phyloP scores from a whole-genome alignment of 106 monocot species.

The Ottelia alismoides region DNA sequence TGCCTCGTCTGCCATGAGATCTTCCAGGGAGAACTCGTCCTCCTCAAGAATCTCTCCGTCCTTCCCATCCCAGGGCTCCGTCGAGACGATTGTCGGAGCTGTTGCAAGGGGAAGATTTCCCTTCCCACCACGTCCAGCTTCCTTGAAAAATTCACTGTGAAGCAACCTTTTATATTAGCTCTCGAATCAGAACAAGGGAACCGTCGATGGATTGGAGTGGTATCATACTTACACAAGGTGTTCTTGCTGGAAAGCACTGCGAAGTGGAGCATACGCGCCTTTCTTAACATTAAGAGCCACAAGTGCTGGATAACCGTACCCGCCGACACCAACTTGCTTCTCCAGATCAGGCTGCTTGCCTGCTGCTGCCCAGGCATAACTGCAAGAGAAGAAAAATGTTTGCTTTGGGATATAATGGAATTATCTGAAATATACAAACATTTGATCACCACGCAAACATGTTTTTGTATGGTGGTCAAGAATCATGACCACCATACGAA shows the following conservation, averaged over 20 bases:
- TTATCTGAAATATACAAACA: not conserved
- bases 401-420: not conserved
- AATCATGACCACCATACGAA: too few relatives aligned
- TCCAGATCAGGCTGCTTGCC: slow-evolving; percentile 90
- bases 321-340: slow-evolving; percentile 95
- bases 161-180: too few relatives aligned
- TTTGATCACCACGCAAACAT: too few relatives aligned
- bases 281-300: slow-evolving; percentile 93
- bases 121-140: slow-evolving; percentile 92
- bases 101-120: slow-evolving; percentile 69
- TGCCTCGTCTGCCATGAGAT: slow-evolving; percentile 68
- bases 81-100: slow-evolving; percentile 34
- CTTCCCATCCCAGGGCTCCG: slow-evolving; percentile 91
- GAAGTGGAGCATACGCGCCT: slow-evolving; percentile 79
- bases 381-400: slow-evolving; percentile 24
- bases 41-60: slow-evolving; percentile 84
- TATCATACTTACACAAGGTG: slow-evolving; percentile 71
- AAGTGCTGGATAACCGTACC: slow-evolving; percentile 95
- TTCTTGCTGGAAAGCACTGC: slow-evolving; percentile 77
- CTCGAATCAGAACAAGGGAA: too few relatives aligned
- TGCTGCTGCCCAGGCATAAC: slow-evolving; percentile 78
- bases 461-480: too few relatives aligned
- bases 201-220: too few relatives aligned
- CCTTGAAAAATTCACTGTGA: slow-evolving; percentile 90
- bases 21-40: slow-evolving; percentile 95